A percentile compares a stretch with the other conserved stretches of the same genome.
phyloP scores from a whole-genome alignment of 2,329 filamentous ascomycete species.

The Diplodia intermedia region DNA sequence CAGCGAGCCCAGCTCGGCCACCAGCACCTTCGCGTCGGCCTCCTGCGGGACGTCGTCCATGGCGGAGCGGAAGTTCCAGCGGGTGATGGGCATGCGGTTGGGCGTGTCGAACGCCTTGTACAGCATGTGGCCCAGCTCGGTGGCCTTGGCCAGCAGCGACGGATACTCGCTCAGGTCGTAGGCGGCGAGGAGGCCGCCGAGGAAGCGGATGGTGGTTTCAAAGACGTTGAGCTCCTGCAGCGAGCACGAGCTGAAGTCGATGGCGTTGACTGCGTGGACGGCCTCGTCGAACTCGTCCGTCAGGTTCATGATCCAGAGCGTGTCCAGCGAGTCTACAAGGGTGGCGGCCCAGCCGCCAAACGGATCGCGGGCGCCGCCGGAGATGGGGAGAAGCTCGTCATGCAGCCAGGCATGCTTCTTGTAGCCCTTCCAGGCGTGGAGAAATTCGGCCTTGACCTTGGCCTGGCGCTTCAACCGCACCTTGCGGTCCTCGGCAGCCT shows the following conservation, averaged over 20 bases:
- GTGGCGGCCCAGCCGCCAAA: slow-evolving; percentile 59
- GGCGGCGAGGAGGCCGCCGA: slow-evolving; percentile 48
- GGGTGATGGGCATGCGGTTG: slow-evolving; percentile 53
- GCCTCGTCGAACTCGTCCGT: slow-evolving; percentile 57
- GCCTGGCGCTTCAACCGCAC: slow-evolving; percentile 45
- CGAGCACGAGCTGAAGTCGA: slow-evolving; percentile 53
- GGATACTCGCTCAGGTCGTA: slow-evolving; percentile 46
- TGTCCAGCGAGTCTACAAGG: slow-evolving; percentile 54
- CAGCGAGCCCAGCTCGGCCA: slow-evolving; percentile 57
- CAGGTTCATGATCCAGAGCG: slow-evolving; percentile 57
- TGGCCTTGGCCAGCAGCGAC: slow-evolving; percentile 46
- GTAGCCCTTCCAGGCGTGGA: slow-evolving; percentile 54
- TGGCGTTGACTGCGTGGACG: slow-evolving; percentile 52
- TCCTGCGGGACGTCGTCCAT: slow-evolving; percentile 44
- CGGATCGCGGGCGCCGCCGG: slow-evolving; percentile 47
- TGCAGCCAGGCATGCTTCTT: slow-evolving; percentile 53
- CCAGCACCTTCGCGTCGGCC: slow-evolving; percentile 51
- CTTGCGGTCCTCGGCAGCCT: slow-evolving; percentile 41
- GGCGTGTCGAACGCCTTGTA: slow-evolving; percentile 57
- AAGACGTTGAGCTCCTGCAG: slow-evolving; percentile 57
- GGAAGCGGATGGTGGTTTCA: slow-evolving; percentile 57
- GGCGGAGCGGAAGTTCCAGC: slow-evolving; percentile 46
- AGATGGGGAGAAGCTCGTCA: slow-evolving; percentile 55
- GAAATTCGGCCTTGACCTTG: slow-evolving; percentile 52
- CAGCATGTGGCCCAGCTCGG: slow-evolving; percentile 52